Base-by-base conservation (phyloP, 495 filamentous ascomycete genomes). In the Lasiosphaeria ovina region DNA sequence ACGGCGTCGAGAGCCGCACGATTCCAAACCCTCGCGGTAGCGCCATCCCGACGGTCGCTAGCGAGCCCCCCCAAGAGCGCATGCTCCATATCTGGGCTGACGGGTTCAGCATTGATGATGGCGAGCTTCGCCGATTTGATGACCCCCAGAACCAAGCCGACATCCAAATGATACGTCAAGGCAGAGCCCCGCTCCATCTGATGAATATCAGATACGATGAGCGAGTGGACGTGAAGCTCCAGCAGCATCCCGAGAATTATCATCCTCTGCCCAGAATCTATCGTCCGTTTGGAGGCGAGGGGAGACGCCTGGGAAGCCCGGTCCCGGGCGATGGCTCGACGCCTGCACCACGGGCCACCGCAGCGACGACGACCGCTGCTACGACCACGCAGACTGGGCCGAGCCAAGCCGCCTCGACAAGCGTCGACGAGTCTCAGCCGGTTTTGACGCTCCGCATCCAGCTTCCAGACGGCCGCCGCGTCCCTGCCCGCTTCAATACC, bases 21-120 rank as follows among this genome's bases (percentile, higher is more conserved):
- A 84, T 98, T 56, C 85, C 87, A 16, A 83, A 89, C 59, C 84
- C 90, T 42, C 74, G 69, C 34, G 56, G 47, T 16, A 79, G 55
- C 71, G 81, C 56, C 74, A 81, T 65, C 24, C 63, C 62, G 3
- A 61, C 66, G 1, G 44, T 63, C 1, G 35, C 54, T 16, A 55
- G 36, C 35, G 68, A 59, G 10, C 81, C 83, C 10, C 64, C 69
- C 24, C 74, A 81, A 35, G 72, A 79, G 45, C 85, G 92, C 44
- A 84, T 83, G 16, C 81, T 98, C 44, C 92, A 97, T 66, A 87
- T 98, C 61, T 98, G 94, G 94, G 77, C 81, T 12, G 89, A 98
- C 73, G 94, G 94, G 3, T 97, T 98, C 68, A 96, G 91, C 50
- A 87, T 98, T 40, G 95, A 97, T 63, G 93, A 98, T 67, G 94